phyloP scores from a whole-genome alignment of 2,329 filamentous ascomycete genomes.

The Furcasterigmium furcatum region DNA sequence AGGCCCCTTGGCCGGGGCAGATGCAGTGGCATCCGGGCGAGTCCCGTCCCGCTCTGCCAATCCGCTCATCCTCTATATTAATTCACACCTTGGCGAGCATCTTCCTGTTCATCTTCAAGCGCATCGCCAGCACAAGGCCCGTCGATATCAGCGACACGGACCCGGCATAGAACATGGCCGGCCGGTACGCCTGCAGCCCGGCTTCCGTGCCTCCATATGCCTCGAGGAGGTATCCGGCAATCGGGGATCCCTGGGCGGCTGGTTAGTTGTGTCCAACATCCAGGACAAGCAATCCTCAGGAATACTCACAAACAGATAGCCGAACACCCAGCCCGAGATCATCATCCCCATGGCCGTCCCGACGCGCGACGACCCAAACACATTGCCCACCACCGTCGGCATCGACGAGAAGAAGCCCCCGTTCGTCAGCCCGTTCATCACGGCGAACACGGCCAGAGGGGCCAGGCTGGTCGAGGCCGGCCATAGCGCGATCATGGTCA shows the following conservation, averaged over 20 bases:
- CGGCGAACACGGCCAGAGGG: constrained; percentile 52
- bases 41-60: too few relatives aligned
- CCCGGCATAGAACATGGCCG: constrained; percentile 61
- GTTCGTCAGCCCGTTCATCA: constrained; percentile 58
- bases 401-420: constrained; percentile 63
- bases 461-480: constrained; percentile 52
- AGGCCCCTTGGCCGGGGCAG: too few relatives aligned
- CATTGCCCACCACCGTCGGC: constrained; percentile 58
- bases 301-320: constrained; percentile 53
- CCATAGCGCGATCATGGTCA: constrained; percentile 61
- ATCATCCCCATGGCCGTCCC: constrained; percentile 60
- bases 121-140: constrained; percentile 34
- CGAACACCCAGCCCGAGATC: constrained; percentile 56
- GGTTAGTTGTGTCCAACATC: not conserved
- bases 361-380: constrained; percentile 53
- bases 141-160: constrained; percentile 44
- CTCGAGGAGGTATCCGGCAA: constrained; percentile 56
- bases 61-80: too few relatives aligned
- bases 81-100: constrained; percentile 29
- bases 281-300: constrained; percentile 2
- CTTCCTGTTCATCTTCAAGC: constrained; percentile 36
- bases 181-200: constrained; percentile 50
- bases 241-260: constrained; percentile 44
- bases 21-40: too few relatives aligned
- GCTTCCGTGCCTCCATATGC: constrained; percentile 47